Conservation (phyloP, 495 filamentous ascomycete species). For the Tuber magnatum region DNA sequence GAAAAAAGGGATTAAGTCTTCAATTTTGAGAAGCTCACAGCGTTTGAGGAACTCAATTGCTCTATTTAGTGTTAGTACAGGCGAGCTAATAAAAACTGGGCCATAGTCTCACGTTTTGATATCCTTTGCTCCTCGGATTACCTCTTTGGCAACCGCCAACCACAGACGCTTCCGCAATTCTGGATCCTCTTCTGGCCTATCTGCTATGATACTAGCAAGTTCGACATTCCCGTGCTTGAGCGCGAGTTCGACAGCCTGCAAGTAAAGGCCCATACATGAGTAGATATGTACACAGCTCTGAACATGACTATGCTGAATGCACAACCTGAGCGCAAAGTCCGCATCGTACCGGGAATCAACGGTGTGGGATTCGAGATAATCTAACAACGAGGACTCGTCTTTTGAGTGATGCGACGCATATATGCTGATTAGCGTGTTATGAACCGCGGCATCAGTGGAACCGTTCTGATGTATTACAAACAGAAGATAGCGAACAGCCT, state of each 20-base stretch:
- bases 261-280: slow-evolving; percentile 85
- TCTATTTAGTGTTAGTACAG: slow-evolving; percentile 3
- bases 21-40: slow-evolving; percentile 85
- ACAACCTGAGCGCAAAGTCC: slow-evolving; percentile 94
- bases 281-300: slow-evolving; percentile 94
- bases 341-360: slow-evolving; percentile 71
- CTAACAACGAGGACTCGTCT: slow-evolving; percentile 75
- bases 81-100: background rate
- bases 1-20: slow-evolving; percentile 96
- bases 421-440: slow-evolving; percentile 94
- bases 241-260: slow-evolving; percentile 84
- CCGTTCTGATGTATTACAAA: slow-evolving; percentile 85
- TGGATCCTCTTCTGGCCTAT: slow-evolving; percentile 67
- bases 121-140: slow-evolving; percentile 72
- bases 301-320: slow-evolving; percentile 85
- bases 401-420: slow-evolving; percentile 77
- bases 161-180: slow-evolving; percentile 88
- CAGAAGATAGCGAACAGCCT: slow-evolving; percentile 88
- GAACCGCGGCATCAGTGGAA: slow-evolving; percentile 78
- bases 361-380: slow-evolving; percentile 76
- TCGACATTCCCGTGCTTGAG: slow-evolving; percentile 82
- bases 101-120: slow-evolving; percentile 59
- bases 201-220: slow-evolving; percentile 81
- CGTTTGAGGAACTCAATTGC: slow-evolving; percentile 90
- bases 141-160: slow-evolving; percentile 87